Evolutionary conservation across 1,284 basidiomycete genomes (phyloP).

Genomic region (Malassezia caprae): DNA sequence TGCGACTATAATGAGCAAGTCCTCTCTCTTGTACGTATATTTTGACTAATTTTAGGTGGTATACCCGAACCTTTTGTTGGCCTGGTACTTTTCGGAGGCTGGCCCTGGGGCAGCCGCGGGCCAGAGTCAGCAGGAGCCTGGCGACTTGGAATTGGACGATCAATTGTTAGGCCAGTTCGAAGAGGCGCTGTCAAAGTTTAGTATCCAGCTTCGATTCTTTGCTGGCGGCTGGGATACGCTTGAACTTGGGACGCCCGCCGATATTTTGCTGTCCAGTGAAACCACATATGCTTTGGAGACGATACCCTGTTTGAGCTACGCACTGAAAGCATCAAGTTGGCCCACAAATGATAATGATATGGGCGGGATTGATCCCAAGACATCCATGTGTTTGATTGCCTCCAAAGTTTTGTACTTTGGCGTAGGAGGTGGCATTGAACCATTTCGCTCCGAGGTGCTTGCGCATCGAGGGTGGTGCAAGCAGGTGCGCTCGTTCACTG

Average conservation of each 20-base stretch:
- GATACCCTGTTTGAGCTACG: conserved; percentile 59
- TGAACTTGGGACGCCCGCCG: conserved; percentile 51
- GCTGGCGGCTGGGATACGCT: conserved; percentile 63
- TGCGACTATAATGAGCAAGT: conserved; percentile 86
- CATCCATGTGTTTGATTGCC: conserved; percentile 60
- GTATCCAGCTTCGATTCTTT: conserved; percentile 64
- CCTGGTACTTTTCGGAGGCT: conserved; percentile 51
- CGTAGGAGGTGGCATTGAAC: conserved; percentile 75
- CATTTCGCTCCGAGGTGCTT: conserved; percentile 58
- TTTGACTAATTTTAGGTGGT: conserved; percentile 52
- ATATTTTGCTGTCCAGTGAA: conserved; percentile 76
- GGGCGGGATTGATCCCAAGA: neutral
- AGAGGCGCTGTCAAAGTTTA: conserved; percentile 53
- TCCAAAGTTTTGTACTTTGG: conserved; percentile 93
- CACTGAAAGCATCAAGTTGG: conserved; percentile 40
- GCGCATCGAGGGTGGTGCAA: conserved; percentile 5
- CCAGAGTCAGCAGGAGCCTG: conserved; percentile 12
- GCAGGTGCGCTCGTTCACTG: conserved; percentile 17
- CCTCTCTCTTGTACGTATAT: conserved; percentile 58
- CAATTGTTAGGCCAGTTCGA: conserved; percentile 61
- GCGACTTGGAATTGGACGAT: conserved; percentile 26
- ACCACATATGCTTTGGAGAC: conserved; percentile 74
- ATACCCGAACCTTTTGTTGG: conserved; percentile 73
- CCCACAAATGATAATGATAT: conserved; percentile 28
- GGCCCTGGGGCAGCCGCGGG: neutral